Evolutionary conservation across 768 basidiomycete genomes (phyloP), one percentile per base, ranked within the genome.

Genomic region (Boletus reticuloceps): DNA sequence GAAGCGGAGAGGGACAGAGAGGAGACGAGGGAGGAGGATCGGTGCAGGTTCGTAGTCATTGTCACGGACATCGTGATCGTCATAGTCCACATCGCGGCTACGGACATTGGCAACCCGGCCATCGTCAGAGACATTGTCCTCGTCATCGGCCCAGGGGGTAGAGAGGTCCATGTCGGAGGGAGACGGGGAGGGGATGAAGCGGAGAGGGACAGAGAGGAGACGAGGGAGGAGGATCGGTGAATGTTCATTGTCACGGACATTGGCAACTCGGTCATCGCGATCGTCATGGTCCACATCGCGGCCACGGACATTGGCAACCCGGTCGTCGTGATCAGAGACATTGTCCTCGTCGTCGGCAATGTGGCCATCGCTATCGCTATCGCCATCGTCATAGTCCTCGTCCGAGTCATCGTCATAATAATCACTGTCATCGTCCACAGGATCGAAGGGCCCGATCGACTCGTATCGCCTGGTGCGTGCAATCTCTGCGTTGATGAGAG

Each of bases 21-120:
- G 49, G 39, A 58, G 56, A 25, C 31, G 19, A 1, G 48, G 57
- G 27, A 58, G 58, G 8, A 17, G n/a, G 50, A 58, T 59, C 31
- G n/a, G 10, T 17, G 37, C 12, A 6, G 5, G 47, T 14, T 20
- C 38, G 8, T 25, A 9, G 27, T 29, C 27, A 29, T 29, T 29
- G 27, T 9, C 27, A 29, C 27, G 27, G 27, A 19, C 46, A 7
- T 47, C 25, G 11, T 8, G 22, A 3, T 41, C 46, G 29, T 2
- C 8, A 6, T 47, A 36, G 14, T 25, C 36, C 14, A 34, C 34
- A 8, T 39, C 19, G 2, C 22, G 25, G 25, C 25, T 9, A 9
- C 27, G 27, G 27, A 29, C 9, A 29, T 29, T 29, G 27, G 27
- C 27, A 29, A 29, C 27, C 9, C 27, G 27, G 27, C 19, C 46